A percentile compares a stretch with the other conserved stretches of the same genome.
Evolutionary conservation across 805 yeast genomes (phyloP).

Genomic region (Kodamaea kakaduensis): DNA sequence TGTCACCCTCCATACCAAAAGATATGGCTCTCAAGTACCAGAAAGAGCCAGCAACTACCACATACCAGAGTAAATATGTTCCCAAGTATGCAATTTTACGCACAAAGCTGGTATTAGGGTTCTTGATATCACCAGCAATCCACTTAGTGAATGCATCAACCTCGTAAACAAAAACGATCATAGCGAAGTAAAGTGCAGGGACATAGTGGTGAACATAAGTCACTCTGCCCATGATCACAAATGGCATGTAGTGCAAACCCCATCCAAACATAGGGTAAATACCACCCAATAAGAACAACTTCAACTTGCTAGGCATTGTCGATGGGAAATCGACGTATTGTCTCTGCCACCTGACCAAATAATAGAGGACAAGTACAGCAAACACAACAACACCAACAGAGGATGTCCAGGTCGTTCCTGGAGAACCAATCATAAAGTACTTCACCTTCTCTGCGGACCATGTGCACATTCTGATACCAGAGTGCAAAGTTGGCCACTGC

Average conservation of each 20-base stretch:
- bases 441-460: slow-evolving; percentile 60
- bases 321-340: slow-evolving; percentile 54
- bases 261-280: slow-evolving; percentile 85
- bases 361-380: slow-evolving; percentile 42
- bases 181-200: slow-evolving; percentile 94
- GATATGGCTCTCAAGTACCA: slow-evolving; percentile 42
- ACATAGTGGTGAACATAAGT: slow-evolving; percentile 95
- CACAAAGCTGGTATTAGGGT: slow-evolving; percentile 12
- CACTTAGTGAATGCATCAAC: slow-evolving; percentile 43
- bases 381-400: slow-evolving; percentile 55
- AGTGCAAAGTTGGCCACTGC: slow-evolving; percentile 84
- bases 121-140: slow-evolving; percentile 17
- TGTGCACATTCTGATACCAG: slow-evolving; percentile 71
- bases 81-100: slow-evolving; percentile 20
- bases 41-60: slow-evolving; percentile 34
- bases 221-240: slow-evolving; percentile 91
- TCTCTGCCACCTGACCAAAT: slow-evolving; percentile 62
- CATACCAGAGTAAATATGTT: slow-evolving; percentile 20
- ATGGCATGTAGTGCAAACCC: slow-evolving; percentile 85
- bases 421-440: slow-evolving; percentile 67
- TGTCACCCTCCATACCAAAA: slow-evolving; percentile 44
- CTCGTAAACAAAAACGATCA: slow-evolving; percentile 64
- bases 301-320: slow-evolving; percentile 40
- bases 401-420: slow-evolving; percentile 69
- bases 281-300: slow-evolving; percentile 65